Conservation (phyloP, 2,329 filamentous ascomycete species). For the Boeremia exigua region DNA sequence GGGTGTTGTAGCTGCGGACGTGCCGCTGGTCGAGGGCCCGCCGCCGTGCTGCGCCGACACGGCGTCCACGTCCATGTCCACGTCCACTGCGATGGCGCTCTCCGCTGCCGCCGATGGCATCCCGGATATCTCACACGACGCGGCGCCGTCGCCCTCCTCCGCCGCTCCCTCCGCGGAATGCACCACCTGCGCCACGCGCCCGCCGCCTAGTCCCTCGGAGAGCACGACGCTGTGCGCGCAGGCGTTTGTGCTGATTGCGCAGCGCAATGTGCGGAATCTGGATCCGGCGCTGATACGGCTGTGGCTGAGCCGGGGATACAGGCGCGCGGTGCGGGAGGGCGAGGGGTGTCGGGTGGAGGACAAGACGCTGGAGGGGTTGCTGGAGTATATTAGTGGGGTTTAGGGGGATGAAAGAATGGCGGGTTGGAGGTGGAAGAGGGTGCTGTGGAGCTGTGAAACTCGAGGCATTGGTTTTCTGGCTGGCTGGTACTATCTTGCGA, state of each 20-base stretch:
- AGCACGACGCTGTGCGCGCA: slow-evolving; percentile 44
- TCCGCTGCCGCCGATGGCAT: too few species aligned
- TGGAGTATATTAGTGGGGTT: slow-evolving; percentile 44
- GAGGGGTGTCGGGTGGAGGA: slow-evolving; percentile 48
- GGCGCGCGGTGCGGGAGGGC: slow-evolving; percentile 34
- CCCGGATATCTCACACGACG: too few species aligned
- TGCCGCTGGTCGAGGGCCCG: too few species aligned
- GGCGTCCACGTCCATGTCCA: too few species aligned
- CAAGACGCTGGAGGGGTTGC: slow-evolving; percentile 38
- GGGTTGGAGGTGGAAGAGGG: too few species aligned
- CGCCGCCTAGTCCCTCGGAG: slow-evolving; percentile 34
- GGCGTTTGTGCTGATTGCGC: slow-evolving; percentile 42
- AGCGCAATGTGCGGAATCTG: slow-evolving; percentile 44
- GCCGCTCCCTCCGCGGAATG: slow-evolving; percentile 22
- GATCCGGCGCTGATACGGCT: slow-evolving; percentile 39
- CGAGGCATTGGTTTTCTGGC: too few species aligned
- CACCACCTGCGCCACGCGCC: slow-evolving; percentile 34
- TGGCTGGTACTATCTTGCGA: too few species aligned
- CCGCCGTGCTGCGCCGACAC: too few species aligned
- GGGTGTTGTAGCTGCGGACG: not conserved
- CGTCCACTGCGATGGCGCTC: too few species aligned
- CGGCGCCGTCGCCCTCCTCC: too few species aligned
- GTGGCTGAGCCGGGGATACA: slow-evolving; percentile 41
- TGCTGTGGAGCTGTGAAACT: not conserved
- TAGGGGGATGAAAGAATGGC: too few species aligned